phyloP scores from a whole-genome alignment of 2,329 filamentous ascomycete species.

The Fonsecaea nubica region DNA sequence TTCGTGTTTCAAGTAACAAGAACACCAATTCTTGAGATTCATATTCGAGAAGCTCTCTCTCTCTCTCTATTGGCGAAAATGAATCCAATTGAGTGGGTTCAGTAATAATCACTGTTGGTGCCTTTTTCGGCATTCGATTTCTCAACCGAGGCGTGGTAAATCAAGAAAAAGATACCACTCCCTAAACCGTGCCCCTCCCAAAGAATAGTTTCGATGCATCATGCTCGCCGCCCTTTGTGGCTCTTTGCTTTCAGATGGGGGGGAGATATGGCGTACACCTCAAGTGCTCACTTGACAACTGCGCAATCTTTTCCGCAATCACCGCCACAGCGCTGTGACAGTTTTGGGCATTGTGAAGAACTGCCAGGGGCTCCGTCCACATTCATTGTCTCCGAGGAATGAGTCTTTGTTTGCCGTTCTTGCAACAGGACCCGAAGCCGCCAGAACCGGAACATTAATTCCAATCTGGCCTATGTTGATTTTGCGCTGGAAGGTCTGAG shows the following conservation, averaged over 20 bases:
- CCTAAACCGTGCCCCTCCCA: not conserved
- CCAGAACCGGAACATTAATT: constrained; percentile 43
- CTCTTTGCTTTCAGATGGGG: too few species aligned
- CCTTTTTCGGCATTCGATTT: not conserved
- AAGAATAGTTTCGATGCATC: not conserved
- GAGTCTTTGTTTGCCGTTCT: constrained; percentile 43
- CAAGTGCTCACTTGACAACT: too few species aligned
- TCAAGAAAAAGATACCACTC: not conserved
- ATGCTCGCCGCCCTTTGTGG: not conserved
- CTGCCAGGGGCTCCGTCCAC: constrained; percentile 10
- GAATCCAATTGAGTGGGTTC: not conserved
- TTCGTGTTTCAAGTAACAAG: not conserved
- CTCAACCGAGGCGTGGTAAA: not conserved
- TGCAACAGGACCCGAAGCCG: constrained; percentile 40
- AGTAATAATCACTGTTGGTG: not conserved
- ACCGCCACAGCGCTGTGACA: constrained; percentile 24
- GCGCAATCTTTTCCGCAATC: not conserved
- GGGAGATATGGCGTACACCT: too few species aligned
- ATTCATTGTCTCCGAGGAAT: constrained; percentile 39
- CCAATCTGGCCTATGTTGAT: constrained; percentile 45
- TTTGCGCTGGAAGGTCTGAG: constrained; percentile 44
- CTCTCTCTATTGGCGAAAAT: not conserved
- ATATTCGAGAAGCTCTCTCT: not conserved
- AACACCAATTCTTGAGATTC: not conserved
- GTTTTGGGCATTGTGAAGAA: constrained; percentile 26